Percentiles rank a stretch among this genome's conserved stretches.
phyloP scores from a whole-genome alignment of 495 filamentous ascomycete species.

The Terfezia claveryi region DNA sequence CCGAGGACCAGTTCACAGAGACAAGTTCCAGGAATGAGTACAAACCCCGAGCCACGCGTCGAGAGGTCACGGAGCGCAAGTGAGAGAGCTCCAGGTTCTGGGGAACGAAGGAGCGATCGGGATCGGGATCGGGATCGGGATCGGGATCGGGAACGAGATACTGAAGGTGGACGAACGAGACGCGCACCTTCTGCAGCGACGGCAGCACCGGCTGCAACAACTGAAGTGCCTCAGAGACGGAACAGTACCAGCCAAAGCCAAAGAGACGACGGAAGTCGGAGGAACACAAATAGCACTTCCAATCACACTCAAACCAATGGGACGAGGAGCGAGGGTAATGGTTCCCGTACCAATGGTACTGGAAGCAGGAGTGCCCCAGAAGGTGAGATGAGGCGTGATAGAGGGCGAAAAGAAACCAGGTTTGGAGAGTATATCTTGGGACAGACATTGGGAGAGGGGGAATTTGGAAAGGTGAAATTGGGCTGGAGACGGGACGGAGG shows the following conservation, averaged over 20 bases:
- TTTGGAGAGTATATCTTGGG: conserved; percentile 92
- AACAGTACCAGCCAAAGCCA: background rate
- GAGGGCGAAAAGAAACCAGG: conserved; percentile 46
- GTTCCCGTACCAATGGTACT: background rate
- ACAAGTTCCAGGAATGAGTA: background rate
- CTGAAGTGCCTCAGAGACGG: background rate
- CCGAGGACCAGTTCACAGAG: background rate
- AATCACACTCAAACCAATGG: background rate
- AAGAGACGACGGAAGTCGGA: background rate
- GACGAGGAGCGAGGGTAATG: background rate
- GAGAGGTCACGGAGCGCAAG: background rate
- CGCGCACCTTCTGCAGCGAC: background rate
- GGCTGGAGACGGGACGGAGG: conserved; percentile 96
- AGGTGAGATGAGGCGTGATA: conserved; percentile 17
- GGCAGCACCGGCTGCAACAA: background rate
- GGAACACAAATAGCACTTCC: background rate
- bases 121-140: background rate
- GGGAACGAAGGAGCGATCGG: background rate
- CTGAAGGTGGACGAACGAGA: background rate
- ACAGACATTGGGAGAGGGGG: conserved; percentile 91
- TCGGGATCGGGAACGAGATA: no score
- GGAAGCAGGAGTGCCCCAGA: conserved; percentile 11
- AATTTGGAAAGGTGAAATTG: conserved; percentile 97
- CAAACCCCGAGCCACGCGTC: background rate
- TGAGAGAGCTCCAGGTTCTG: background rate